Evolutionary conservation across 2,329 filamentous ascomycete genomes (phyloP), one percentile per base, ranked within the genome.

Genomic region (Penicillium olsonii): DNA sequence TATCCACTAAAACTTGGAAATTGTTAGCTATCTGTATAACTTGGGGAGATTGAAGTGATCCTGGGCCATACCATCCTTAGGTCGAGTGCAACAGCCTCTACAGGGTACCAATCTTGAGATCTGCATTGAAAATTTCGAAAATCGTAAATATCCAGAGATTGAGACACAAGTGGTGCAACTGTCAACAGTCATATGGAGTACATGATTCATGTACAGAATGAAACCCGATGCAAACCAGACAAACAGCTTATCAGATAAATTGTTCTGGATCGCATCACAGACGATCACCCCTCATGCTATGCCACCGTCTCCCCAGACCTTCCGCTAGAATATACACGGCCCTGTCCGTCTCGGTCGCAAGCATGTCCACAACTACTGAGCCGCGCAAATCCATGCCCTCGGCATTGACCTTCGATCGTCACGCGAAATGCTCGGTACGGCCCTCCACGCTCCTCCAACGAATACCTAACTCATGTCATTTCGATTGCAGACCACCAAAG

Each of bases 341-440:
- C 38, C 15, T 37, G 4, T 31, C 22, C 2, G n/a, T 19, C 8
- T 22, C 42, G 10, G 46, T 57, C 24, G 58, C 57, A 49, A 54
- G 45, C 27, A 71, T 71, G 68, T 65, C 68, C 9, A 67, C 67
- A 8, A 41, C 57, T 45, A 12, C 48, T 15, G 22, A 51, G 41
- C 47, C 53, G 52, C 63, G 59, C 45, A 70, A 66, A 49, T 45
- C 64, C 14, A 74, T 74, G 68, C 69, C 70, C 37, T 73, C 87
- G 11, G 90, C 90, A 40, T 78, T 95, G 67, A 89, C 79, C 1
- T 92, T 92, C 68, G 87, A 94, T 60, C 78, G 92, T 24, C 74
- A 90, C 51, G 87, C 87, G 41, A 84, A 82, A 69, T 95, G 90
- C 74, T 92, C 90, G 57, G 90, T 94, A 79, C 72, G 86, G 22